Percentiles rank a stretch among this genome's conserved stretches.
These are phyloP conservation scores for Ceratobasidium sp. DNA, from an alignment of 1,284 basidiomycete species.

Conservation along the genomic window DNA sequence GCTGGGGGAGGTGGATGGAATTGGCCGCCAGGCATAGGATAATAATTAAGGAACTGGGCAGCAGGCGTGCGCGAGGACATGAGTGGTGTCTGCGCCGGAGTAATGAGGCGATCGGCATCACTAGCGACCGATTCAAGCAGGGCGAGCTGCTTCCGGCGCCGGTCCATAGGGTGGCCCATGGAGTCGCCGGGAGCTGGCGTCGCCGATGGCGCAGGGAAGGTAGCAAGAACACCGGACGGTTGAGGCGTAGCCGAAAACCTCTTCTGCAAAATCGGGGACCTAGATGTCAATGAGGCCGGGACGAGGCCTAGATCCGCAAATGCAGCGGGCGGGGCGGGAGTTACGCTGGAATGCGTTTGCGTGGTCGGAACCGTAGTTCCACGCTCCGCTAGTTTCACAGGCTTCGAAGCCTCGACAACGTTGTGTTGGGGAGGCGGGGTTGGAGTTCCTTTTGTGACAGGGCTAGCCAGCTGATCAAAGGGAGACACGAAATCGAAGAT, in stretches of 20 bases:
- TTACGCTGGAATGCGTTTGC: not conserved
- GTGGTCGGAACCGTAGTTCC: not conserved
- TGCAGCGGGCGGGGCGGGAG: conserved; percentile 14
- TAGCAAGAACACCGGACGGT: conserved; percentile 4
- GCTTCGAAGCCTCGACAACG: not conserved
- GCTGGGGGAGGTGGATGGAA: conserved; percentile 13
- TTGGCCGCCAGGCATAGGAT: conserved; percentile 21
- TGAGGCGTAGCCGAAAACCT: conserved; percentile 22
- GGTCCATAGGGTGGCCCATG: conserved; percentile 11
- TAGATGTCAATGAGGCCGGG: conserved; percentile 33
- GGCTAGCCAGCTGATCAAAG: conserved; percentile 44
- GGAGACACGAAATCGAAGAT: conserved; percentile 47
- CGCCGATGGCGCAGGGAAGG: conserved; percentile 9
- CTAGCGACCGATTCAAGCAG: conserved; percentile 75
- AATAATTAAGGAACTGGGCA: conserved; percentile 30
- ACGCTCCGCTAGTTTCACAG: not conserved
- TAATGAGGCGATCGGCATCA: conserved; percentile 52
- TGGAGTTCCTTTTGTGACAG: conserved; percentile 12
- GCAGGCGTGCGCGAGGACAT: conserved; percentile 38
- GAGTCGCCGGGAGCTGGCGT: conserved; percentile 22
- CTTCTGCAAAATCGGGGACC: conserved; percentile 31
- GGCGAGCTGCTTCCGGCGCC: conserved; percentile 71
- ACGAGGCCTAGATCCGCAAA: conserved; percentile 40
- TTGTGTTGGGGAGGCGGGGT: conserved; percentile 22
- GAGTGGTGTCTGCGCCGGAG: conserved; percentile 30